Percentiles rank a stretch among this genome's conserved stretches.
Evolutionary conservation across 2,329 filamentous ascomycete species (phyloP).

Genomic region (Colletotrichum tropicale): DNA sequence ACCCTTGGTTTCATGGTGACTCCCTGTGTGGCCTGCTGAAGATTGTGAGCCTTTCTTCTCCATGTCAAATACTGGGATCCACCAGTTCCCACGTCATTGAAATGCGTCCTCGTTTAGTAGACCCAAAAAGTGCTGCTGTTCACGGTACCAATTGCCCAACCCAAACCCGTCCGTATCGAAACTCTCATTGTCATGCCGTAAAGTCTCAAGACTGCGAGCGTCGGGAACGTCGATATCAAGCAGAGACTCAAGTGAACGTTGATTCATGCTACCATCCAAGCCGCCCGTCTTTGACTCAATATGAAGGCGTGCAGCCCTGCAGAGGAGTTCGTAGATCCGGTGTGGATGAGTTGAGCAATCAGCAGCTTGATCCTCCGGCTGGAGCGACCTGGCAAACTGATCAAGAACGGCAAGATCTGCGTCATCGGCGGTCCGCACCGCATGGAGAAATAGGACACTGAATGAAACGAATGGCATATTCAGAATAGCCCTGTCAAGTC

Average conservation of each 20-base stretch:
- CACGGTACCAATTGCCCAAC: slow-evolving; percentile 28
- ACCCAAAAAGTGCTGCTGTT: slow-evolving; percentile 28
- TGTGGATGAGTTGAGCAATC: slow-evolving; percentile 31
- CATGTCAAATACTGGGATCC: neutral
- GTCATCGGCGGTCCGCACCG: slow-evolving; percentile 28
- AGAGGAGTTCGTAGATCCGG: slow-evolving; percentile 37
- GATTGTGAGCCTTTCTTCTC: neutral
- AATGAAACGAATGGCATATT: slow-evolving; percentile 41
- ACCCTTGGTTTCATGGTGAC: neutral
- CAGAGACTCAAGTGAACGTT: neutral
- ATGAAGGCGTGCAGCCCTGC: slow-evolving; percentile 33
- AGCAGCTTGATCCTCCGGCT: slow-evolving; percentile 20
- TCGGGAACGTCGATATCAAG: neutral
- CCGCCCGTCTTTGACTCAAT: slow-evolving; percentile 18
- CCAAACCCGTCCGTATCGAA: neutral
- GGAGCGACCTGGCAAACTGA: slow-evolving; percentile 34
- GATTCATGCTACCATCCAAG: neutral
- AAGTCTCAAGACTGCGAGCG: neutral
- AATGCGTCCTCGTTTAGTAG: neutral
- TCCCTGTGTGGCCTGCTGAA: neutral
- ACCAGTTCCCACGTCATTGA: neutral
- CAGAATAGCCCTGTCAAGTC: slow-evolving; percentile 33
- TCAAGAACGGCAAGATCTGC: slow-evolving; percentile 29
- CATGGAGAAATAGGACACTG: slow-evolving; percentile 37
- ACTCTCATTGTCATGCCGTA: neutral